Evolutionary conservation across 2,329 filamentous ascomycete genomes (phyloP), one percentile per base, ranked within the genome.

Genomic region (Monosporascus sp.): DNA sequence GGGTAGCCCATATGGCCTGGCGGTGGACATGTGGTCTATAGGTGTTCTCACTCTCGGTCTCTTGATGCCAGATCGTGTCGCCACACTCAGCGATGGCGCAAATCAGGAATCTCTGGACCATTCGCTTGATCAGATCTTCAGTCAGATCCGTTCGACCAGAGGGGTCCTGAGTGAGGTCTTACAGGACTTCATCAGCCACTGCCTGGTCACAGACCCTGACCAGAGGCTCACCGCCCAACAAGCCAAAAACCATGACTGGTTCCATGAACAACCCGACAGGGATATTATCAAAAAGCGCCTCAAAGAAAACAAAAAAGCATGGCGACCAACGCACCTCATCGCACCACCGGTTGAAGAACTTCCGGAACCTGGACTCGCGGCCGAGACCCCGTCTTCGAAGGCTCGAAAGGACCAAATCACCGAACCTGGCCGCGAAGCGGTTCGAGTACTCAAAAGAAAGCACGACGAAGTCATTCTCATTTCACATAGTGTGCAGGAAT

Each of bases 1-100:
- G 3, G 49, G 48, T 2, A 35, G 31, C 31, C 36, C 65, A 61
- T 65, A 79, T 63, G 50, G 62, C 57, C 17, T 71, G 51, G 50
- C 69, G 0, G 74, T 79, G 6, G 79, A 82, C 54, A 74, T 81
- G 22, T 82, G 79, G 79, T 74, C 78, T 4, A 61, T 81, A 17
- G 79, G 79, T 0, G 68, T 80, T 50, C 67, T 81, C 4, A 60
- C 69, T 0, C 54, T 80, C 1, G 67, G 70, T 22, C 59, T 63
- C 41, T 43, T 63, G 20, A 47, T 49, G 11, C 39, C 57, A n/a
- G 49, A 60, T n/a, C 48, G 57, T n/a, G 27, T 52, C 17, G 20
- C 44, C 7, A 22, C 4, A 8, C 44, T 67, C 43, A 55, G 72
- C 7, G 48, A 68, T 9, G 50, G 57, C 1, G 64, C 64, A 2